Evolutionary conservation across 2,329 filamentous ascomycete species (phyloP), one percentile per base, ranked within the genome.

Genomic region (Fusarium circinatum): DNA sequence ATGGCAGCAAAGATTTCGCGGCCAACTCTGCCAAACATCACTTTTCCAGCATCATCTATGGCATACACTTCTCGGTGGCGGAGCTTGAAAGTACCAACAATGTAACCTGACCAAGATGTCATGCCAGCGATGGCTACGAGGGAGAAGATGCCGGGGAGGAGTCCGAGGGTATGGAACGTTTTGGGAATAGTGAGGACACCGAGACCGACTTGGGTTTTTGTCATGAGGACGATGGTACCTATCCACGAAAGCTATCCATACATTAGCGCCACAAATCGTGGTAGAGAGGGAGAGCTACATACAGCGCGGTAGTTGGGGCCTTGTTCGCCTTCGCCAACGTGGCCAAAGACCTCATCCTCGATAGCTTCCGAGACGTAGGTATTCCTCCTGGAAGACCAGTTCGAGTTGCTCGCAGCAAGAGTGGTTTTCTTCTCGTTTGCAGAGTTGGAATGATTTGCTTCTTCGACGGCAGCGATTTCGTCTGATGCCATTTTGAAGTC

Each of bases 41-140:
- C 80, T 8, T 71, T 71, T 24, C 86, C 87, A 6, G 83, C 87
- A 74, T 89, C 87, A 54, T 87, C 87, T 62, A 89, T 86, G 32
- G 84, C 83, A 74, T 89, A 88, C 4, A 88, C 84, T 42, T 85
- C 82, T 6, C 82, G 83, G 71, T 89, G 87, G 15, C 80, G 79
- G 42, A 85, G 70, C 71, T 89, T 89, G 80, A 89, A 89, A n/a
- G 80, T 75, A 14, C 85, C 86, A 17, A 88, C 80, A 30, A 86
- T 84, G 68, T 85, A 86, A 59, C 82, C 80, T 5, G 85, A 86
- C 86, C 86, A 88, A 6, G 83, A 85, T 0, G 85, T 86, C 70
- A 87, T 85, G 26, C 36, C 66, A 4, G 80, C 83, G 34, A 87
- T 82, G 6, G 74, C 62, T 7, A 82, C 44, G 12, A 88, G 79